Percentiles rank a stretch among this genome's conserved stretches.
phyloP scores from a whole-genome alignment of 225 moss, liverwort and hornwort species.

The Asterella californica region DNA sequence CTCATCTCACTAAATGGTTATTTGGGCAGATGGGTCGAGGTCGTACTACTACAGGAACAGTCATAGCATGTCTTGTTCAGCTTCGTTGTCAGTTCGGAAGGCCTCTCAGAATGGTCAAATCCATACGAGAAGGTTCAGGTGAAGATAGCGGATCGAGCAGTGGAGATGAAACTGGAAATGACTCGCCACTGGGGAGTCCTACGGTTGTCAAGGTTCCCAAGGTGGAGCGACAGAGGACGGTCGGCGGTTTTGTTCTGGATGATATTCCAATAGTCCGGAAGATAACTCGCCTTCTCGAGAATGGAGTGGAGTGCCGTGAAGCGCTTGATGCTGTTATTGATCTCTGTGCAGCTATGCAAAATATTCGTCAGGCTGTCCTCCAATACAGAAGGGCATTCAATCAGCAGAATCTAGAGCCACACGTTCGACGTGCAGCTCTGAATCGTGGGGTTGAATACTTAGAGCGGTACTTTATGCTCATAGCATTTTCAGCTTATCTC shows the following conservation, averaged over 20 bases:
- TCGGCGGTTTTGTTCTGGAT: slow-evolving; percentile 95
- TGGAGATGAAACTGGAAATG: slow-evolving; percentile 77
- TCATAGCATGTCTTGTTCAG: slow-evolving; percentile 92
- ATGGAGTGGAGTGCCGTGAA: slow-evolving; percentile 85
- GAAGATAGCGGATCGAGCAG: slow-evolving; percentile 73
- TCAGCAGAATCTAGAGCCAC: slow-evolving; percentile 94
- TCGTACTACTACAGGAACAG: slow-evolving; percentile 97
- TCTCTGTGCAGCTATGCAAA: slow-evolving; percentile 98
- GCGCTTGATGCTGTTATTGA: slow-evolving; percentile 95
- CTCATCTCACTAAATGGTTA: slow-evolving; percentile 1
- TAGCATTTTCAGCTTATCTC: slow-evolving; percentile 93
- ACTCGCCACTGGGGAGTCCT: slow-evolving; percentile 68
- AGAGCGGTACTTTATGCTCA: slow-evolving; percentile 98
- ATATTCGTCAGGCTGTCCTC: slow-evolving; percentile 95
- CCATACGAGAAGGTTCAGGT: slow-evolving; percentile 48
- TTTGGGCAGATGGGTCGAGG: slow-evolving; percentile 91
- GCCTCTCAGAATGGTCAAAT: slow-evolving; percentile 56
- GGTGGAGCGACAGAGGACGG: slow-evolving; percentile 56
- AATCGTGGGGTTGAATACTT: slow-evolving; percentile 98
- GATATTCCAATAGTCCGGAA: slow-evolving; percentile 99
- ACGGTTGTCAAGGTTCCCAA: slow-evolving; percentile 34
- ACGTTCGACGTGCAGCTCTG: slow-evolving; percentile 88
- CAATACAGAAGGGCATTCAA: slow-evolving; percentile 92
- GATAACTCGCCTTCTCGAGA: slow-evolving; percentile 86
- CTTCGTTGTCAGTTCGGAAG: slow-evolving; percentile 80